phyloP scores from a whole-genome alignment of 169 alveolate species.

The Plasmodium reichenowi region DNA sequence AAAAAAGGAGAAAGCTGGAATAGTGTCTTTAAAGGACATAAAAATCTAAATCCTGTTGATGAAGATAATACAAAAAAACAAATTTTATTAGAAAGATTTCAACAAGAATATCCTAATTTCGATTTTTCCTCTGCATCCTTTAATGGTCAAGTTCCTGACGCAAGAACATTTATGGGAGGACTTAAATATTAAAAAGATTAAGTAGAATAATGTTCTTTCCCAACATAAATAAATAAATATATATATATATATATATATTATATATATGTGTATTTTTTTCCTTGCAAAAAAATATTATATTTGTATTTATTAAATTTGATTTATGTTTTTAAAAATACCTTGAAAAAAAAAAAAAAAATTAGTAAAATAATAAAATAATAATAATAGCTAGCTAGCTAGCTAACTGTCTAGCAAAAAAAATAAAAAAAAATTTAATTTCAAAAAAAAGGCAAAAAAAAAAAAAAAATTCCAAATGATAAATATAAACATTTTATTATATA shows the following conservation, averaged over 20 bases:
- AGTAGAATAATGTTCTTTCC: no score
- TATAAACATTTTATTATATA: no score
- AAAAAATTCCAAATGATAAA: no score
- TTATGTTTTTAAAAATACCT: not conserved
- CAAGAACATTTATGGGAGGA: conserved; percentile 85
- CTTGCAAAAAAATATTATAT: not conserved
- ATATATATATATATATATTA: not conserved
- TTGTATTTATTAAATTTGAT: no score
- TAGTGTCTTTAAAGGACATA: conserved; percentile 73
- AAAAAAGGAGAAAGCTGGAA: conserved; percentile 67
- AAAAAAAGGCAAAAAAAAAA: not conserved
- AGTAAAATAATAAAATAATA: not conserved
- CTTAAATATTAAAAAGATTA: conserved; percentile 18
- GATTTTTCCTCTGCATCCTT: conserved; percentile 85
- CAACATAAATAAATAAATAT: conserved; percentile 2
- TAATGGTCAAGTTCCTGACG: conserved; percentile 87
- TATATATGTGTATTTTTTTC: not conserved
- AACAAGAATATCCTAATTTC: conserved; percentile 84
- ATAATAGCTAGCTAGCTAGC: not conserved
- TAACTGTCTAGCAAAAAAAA: not conserved
- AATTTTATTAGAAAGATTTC: conserved; percentile 85
- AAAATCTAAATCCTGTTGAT: conserved; percentile 48
- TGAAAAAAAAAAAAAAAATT: not conserved
- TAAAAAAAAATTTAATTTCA: not conserved
- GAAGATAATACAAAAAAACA: conserved; percentile 79